Evolutionary conservation across 1,139 yeast species (phyloP).

Genomic region (Candida buenavistaensis): DNA sequence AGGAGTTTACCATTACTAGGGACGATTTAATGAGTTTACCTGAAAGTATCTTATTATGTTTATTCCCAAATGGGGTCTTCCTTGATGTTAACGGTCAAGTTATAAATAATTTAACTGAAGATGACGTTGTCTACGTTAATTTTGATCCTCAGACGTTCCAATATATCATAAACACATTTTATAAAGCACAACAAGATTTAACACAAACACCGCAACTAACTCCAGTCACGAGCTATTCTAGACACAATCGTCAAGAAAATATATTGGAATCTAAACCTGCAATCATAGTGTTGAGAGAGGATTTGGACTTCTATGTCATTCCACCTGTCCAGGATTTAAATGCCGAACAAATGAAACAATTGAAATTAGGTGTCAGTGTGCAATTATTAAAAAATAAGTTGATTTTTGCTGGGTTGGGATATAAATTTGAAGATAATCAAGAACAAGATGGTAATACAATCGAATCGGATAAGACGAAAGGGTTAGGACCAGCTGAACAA

Average conservation of each 20-base stretch:
- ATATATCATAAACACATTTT: conserved; percentile 71
- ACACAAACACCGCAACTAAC: conserved; percentile 23
- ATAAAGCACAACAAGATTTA: conserved; percentile 45
- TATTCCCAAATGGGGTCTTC: conserved; percentile 89
- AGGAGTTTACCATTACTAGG: conserved; percentile 67
- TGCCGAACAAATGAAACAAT: conserved; percentile 54
- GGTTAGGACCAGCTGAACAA: conserved; percentile 88
- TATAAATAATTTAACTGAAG: conserved; percentile 73
- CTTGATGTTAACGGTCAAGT: conserved; percentile 72
- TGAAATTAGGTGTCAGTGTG: conserved; percentile 67
- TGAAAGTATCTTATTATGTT: conserved; percentile 80
- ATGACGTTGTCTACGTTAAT: conserved; percentile 75
- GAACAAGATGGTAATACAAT: conserved; percentile 5
- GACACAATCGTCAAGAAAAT: conserved; percentile 31
- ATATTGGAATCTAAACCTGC: conserved; percentile 82
- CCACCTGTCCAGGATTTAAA: conserved; percentile 63
- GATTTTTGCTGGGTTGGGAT: conserved; percentile 75
- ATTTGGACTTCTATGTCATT: conserved; percentile 87
- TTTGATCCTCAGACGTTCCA: conserved; percentile 86
- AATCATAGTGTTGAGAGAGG: conserved; percentile 89
- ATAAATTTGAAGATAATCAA: conserved; percentile 27
- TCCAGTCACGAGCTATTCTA: conserved; percentile 21
- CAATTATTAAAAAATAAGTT: conserved; percentile 52
- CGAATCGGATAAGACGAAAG: conserved; percentile 24
- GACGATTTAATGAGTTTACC: conserved; percentile 91